Base-by-base conservation (phyloP, 2,329 filamentous ascomycete genomes). In the Pseudofabraea citricarpa region DNA sequence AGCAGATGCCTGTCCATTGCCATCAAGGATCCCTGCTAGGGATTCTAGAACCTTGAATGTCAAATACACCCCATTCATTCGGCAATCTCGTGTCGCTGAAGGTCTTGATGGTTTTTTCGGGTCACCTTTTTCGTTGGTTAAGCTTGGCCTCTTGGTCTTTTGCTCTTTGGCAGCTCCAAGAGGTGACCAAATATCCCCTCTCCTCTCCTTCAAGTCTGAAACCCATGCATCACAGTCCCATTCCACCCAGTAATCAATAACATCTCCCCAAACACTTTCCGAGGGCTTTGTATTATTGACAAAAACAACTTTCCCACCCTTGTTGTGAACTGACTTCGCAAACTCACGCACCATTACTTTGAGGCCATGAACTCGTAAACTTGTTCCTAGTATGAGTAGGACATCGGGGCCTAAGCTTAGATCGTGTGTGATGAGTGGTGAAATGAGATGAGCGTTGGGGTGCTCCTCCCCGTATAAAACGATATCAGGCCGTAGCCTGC, bases 221-320 rank as follows among this genome's bases (percentile, higher is more conserved):
- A 87, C 82, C 83, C 83, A 88, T 4, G 77, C 77, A 52, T 88
- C 84, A 47, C 83, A 87, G 55, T 87, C 83, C 82, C 82, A 86
- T 49, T 84, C 73, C 1, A 88, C 73, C 77, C 83, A 87, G 49
- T 82, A 85, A 62, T 88, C 84, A 41, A 88, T 83, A 0, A 86
- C 67, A 42, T 86, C 83, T 1, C 81, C 78, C 84, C 84, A 88
- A 1, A 74, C 75, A 56, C 83, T 87, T 56, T 86, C 82, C 0
- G 83, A 72, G 0, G 83, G 83, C 54, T 84, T 84, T 2, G 83
- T 86, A 18, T 82, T 76, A 61, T 88, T 88, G 49, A 87, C 79
- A 63, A 87, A 87, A 4, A 87, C 70, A 0, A 88, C 83, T 43
- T 77, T 83, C 44, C 83, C 83, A 19, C 79, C 79, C 53, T 72